Evolutionary conservation across 768 basidiomycete species (phyloP).

Genomic region (Leccinum imitatum): DNA sequence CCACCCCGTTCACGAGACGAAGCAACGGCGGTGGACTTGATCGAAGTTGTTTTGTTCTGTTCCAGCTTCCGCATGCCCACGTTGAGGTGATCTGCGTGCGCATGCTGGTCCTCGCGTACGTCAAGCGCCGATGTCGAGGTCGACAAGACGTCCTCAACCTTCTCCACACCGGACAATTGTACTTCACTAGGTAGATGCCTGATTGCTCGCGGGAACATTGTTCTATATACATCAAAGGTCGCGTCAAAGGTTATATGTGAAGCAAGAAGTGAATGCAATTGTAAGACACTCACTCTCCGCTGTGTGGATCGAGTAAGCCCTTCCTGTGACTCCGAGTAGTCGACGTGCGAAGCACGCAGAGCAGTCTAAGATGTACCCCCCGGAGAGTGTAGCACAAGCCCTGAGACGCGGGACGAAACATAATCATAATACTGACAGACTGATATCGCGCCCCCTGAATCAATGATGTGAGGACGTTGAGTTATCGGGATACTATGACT

Average conservation of each 20-base stretch:
- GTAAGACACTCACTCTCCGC: slow-evolving; percentile 1
- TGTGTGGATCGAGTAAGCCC: neutral
- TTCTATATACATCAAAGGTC: neutral
- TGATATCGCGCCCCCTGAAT: slow-evolving; percentile 1
- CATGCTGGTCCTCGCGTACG: neutral
- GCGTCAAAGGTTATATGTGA: neutral
- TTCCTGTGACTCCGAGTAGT: neutral
- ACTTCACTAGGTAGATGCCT: neutral
- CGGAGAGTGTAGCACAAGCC: neutral
- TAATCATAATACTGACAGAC: neutral
- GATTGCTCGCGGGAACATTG: neutral
- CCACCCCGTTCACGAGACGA: neutral
- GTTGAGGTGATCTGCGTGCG: neutral
- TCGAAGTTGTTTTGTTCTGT: neutral
- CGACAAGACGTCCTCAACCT: neutral
- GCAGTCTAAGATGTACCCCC: neutral
- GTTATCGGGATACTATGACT: no score
- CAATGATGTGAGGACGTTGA: neutral
- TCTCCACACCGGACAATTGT: neutral
- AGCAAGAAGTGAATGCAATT: neutral
- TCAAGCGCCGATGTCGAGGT: neutral
- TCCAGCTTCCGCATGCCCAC: neutral
- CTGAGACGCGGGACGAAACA: neutral
- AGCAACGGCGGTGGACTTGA: neutral
- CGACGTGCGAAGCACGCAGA: neutral